Percentiles rank a stretch among this genome's conserved stretches.
These are phyloP conservation scores for Teratosphaeria viscida DNA, from an alignment of 2,329 filamentous ascomycete genomes.

Conservation along the genomic window DNA sequence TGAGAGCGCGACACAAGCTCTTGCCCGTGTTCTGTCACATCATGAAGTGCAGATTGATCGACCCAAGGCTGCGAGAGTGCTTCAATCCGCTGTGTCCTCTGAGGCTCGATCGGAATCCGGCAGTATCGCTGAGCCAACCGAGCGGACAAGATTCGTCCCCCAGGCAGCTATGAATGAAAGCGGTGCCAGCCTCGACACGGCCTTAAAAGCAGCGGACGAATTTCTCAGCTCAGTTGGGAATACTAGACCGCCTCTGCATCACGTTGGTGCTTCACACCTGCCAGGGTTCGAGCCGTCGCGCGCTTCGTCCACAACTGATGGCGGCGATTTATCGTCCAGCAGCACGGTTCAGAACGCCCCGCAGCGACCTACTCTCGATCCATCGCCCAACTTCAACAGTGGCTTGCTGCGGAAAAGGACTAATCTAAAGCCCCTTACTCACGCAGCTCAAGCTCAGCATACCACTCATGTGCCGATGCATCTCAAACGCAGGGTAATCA, in stretches of 20 bases:
- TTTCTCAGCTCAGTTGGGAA: conserved; percentile 11
- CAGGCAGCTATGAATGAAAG: background rate
- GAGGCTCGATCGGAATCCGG: background rate
- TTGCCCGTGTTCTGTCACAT: conserved; percentile 22
- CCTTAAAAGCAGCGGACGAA: background rate
- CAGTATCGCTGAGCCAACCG: background rate
- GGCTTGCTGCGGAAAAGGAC: conserved; percentile 17
- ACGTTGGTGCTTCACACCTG: conserved; percentile 37
- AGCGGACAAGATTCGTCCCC: background rate
- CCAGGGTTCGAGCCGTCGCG: conserved; percentile 37
- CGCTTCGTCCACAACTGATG: conserved; percentile 35
- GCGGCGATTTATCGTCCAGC: conserved; percentile 20
- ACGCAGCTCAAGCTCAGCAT: conserved; percentile 1
- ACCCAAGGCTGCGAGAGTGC: background rate
- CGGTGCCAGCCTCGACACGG: background rate
- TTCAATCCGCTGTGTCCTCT: background rate
- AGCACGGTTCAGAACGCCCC: conserved; percentile 10
- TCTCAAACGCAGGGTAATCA: conserved; percentile 77
- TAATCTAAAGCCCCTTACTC: conserved; percentile 6
- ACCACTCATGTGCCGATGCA: conserved; percentile 38
- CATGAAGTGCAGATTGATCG: conserved; percentile 9
- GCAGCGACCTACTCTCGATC: conserved; percentile 8
- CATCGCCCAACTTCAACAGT: conserved; percentile 20
- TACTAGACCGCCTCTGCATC: conserved; percentile 28
- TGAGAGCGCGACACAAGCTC: conserved; percentile 18